These are phyloP conservation scores for Aegilops tauschii DNA, from an alignment of 176 grass and related monocot species.

Conservation along the genomic window DNA sequence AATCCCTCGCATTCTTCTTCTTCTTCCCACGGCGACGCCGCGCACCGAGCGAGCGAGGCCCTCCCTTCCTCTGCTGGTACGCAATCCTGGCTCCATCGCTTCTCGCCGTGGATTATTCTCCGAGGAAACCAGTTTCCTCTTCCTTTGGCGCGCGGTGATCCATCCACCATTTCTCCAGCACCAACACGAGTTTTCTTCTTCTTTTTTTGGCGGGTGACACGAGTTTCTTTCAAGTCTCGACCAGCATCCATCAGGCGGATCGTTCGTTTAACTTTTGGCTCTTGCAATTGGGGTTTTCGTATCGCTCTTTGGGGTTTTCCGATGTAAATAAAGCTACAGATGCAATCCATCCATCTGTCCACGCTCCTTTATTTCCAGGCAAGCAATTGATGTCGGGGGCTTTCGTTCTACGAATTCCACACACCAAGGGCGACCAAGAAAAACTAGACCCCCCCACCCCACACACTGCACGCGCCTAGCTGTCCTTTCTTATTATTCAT, in stretches of 20 bases:
- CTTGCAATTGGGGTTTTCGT: not conserved
- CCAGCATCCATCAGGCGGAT: too few species aligned
- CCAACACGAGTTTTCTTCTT: too few species aligned
- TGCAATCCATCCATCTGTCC: not conserved
- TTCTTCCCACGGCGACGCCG: not conserved
- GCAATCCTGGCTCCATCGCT: not conserved
- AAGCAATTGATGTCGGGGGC: not conserved
- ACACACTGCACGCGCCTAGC: too few species aligned
- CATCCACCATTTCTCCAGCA: not conserved
- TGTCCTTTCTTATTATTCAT: too few species aligned
- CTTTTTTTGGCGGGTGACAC: too few species aligned
- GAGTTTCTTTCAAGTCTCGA: too few species aligned
- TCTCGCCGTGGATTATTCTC: not conserved
- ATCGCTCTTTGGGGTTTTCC: too few species aligned
- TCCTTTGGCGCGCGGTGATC: not conserved
- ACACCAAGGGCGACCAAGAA: not conserved
- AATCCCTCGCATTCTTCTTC: not conserved
- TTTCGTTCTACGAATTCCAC: not conserved
- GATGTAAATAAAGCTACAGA: too few species aligned
- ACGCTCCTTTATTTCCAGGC: not conserved
- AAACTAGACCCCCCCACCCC: too few species aligned
- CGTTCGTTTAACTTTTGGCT: too few species aligned
- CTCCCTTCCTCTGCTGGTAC: not conserved
- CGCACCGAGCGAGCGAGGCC: too few species aligned
- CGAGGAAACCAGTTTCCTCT: too few species aligned